phyloP scores from a whole-genome alignment of 225 moss, liverwort and hornwort species.

The Physcomitrellopsis africana region DNA sequence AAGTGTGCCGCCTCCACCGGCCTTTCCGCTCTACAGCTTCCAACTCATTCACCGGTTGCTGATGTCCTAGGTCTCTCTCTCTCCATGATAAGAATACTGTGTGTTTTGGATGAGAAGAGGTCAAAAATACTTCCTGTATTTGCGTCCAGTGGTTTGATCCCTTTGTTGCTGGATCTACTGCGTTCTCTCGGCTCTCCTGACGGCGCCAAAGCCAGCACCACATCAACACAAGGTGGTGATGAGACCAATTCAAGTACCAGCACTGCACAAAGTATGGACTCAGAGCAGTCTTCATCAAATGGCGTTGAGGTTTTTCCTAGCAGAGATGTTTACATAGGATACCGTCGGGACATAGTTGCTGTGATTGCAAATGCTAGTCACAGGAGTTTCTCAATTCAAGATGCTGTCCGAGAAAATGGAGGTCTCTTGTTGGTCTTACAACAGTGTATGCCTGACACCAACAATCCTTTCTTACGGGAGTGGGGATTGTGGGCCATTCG shows the following conservation, averaged over 20 bases:
- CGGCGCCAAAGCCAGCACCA: constrained; percentile 29
- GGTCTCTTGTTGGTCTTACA: constrained; percentile 78
- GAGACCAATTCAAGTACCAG: constrained; percentile 5
- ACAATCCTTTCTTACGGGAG: constrained; percentile 87
- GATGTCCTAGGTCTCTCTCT: constrained; percentile 71
- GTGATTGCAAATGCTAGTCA: constrained; percentile 76
- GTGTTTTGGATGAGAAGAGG: constrained; percentile 52
- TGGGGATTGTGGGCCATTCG: constrained; percentile 98
- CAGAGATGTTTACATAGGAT: constrained; percentile 66
- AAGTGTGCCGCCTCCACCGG: constrained; percentile 35
- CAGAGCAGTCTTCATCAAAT: constrained; percentile 13
- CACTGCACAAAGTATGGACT: not conserved
- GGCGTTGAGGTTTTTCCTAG: constrained; percentile 43
- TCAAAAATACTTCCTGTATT: constrained; percentile 38
- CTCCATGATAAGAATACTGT: constrained; percentile 58
- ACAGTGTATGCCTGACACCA: constrained; percentile 75
- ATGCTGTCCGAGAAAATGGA: constrained; percentile 65
- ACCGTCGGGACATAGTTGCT: constrained; percentile 88
- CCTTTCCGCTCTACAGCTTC: constrained; percentile 38
- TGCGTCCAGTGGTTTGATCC: constrained; percentile 65
- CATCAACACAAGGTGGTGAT: not conserved
- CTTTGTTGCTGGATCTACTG: constrained; percentile 64
- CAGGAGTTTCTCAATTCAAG: constrained; percentile 57
- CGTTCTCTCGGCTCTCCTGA: constrained; percentile 75
- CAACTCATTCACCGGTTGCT: constrained; percentile 42